Base-by-base conservation (phyloP, 768 basidiomycete genomes). In the Hypholoma sublateritium region DNA sequence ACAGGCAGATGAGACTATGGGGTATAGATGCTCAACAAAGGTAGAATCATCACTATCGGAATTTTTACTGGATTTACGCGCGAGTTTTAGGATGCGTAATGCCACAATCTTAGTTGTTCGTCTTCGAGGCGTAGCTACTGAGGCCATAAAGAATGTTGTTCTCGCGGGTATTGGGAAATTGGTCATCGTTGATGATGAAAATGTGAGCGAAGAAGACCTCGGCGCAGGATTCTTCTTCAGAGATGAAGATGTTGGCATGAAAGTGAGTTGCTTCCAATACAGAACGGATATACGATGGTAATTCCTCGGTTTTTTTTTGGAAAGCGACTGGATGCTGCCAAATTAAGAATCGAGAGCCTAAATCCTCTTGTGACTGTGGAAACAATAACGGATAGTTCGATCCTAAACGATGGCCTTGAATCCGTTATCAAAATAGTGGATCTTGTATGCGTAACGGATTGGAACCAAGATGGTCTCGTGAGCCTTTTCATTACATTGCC, bases 1-100 rank as follows among this genome's bases (percentile, higher is more conserved):
- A 98, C 71, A 87, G 96, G 24, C 95, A 98, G 72, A 97, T 98
- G 77, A 86, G 96, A 28, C 75, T 98, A 63, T 99, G 97, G 97
- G 97, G 97, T 44, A 84, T 98, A 41, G 97, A 98, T 70, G 97
- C 97, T 35, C 97, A 99, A 70, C 93, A 97, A 74, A 83, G 89
- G 95, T 92, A 63, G 58, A 76, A 65, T 8, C 60, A 34, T 21
- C 50, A 36, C 25, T 35, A 46, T 50, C 58, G 59, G 45, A 53
- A 50, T 49, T 53, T 24, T 55, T 43, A 54, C 39, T 49, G 22
- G 14, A 35, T 11, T 34, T 35, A 65, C 32, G 12, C 69, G 67
- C 59, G 14, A 63, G 53, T 56, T 51, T 65, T 70, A 97, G 94
- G 70, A 97, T 96, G 93, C 84, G 93, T 64, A 94, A 91, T 70